Conservation (phyloP, 106 monocot genomes). For the Alisma plantagoaquatica region DNA sequence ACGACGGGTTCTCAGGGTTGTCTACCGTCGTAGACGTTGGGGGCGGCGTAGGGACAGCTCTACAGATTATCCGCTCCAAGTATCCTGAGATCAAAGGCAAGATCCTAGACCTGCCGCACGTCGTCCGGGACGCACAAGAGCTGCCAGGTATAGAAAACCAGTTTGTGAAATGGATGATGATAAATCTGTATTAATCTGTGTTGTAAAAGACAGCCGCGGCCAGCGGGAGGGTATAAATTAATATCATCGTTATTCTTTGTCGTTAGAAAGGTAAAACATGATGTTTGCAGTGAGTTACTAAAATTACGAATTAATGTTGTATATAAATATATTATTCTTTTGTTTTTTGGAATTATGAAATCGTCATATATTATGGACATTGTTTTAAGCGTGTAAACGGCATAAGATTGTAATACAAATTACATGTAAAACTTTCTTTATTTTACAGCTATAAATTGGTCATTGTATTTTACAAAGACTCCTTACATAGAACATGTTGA, state of each 20-base stretch:
- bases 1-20: constrained; percentile 19
- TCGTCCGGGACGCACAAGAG: not conserved
- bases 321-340: no score
- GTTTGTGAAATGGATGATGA: no score
- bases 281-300: constrained; percentile 20
- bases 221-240: constrained; percentile 22
- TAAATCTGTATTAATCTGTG: no score
- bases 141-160: constrained; percentile 1
- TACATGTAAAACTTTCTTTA: no score
- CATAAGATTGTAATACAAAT: no score
- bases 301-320: no score
- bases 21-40: constrained; percentile 25
- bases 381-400: no score
- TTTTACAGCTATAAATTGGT: no score
- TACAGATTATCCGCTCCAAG: constrained; percentile 25
- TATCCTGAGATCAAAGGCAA: constrained; percentile 26
- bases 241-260: constrained; percentile 36
- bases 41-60: constrained; percentile 28
- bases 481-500: no score
- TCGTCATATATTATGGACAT: no score
- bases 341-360: no score
- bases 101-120: constrained; percentile 21
- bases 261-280: constrained; percentile 28
- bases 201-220: constrained; percentile 12
- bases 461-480: no score